phyloP scores from a whole-genome alignment of 169 alveolate species.

The Cryptosporidium ryanae region DNA sequence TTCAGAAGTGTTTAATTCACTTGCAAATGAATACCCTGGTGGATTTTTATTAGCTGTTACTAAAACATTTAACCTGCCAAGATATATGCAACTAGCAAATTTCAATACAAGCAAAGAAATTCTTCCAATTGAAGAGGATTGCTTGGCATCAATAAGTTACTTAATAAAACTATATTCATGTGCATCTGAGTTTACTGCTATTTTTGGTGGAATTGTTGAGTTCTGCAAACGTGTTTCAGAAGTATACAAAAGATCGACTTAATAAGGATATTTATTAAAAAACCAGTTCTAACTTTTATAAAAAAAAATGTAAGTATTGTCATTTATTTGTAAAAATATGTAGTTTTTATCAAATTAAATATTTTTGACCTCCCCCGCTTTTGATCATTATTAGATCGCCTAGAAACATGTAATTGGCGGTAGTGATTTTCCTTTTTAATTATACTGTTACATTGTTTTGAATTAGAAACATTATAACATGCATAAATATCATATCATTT shows the following conservation, averaged over 20 bases:
- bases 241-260: constrained; percentile 4
- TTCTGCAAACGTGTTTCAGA: constrained; percentile 34
- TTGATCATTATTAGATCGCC: constrained; percentile 48
- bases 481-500: too few relatives aligned
- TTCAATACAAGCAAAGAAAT: constrained; percentile 36
- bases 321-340: too few relatives aligned
- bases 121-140: constrained; percentile 47
- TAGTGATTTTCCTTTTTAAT: too few relatives aligned
- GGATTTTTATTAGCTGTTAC: constrained; percentile 22
- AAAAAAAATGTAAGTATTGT: too few relatives aligned
- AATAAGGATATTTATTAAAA: neutral
- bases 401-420: too few relatives aligned
- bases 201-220: constrained; percentile 48
- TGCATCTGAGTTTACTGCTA: constrained; percentile 28
- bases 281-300: neutral
- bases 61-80: constrained; percentile 33
- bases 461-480: too few relatives aligned
- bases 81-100: constrained; percentile 59
- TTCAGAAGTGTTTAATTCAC: constrained; percentile 16
- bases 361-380: constrained; percentile 6
- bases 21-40: constrained; percentile 41
- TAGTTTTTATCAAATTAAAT: too few relatives aligned
- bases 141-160: constrained; percentile 43
- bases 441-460: too few relatives aligned
- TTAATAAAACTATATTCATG: constrained; percentile 44